A percentile compares a stretch with the other conserved stretches of the same genome.
Evolutionary conservation across 345 rosid species (phyloP).

Genomic region (Salix exigua): DNA sequence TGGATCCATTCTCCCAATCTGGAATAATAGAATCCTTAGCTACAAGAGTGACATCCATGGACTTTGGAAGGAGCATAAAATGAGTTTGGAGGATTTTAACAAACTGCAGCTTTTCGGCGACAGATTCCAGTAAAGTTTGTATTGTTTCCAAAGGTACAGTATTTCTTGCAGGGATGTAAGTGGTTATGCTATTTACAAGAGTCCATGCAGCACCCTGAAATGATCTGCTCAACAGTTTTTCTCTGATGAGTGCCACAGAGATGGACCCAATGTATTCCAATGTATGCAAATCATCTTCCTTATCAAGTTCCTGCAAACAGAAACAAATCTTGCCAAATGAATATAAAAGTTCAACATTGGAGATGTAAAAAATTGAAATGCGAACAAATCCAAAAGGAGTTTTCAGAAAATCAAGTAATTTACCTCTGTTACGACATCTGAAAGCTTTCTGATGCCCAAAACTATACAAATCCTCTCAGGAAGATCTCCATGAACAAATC

Average conservation of each 20-base stretch:
- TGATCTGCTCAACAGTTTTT: constrained; percentile 59
- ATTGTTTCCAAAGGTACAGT: constrained; percentile 40
- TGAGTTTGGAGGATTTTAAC: constrained; percentile 64
- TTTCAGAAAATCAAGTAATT: background rate
- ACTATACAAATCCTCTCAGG: constrained; percentile 63
- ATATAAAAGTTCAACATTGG: background rate
- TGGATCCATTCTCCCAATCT: constrained; percentile 56
- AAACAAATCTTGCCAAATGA: constrained; percentile 1
- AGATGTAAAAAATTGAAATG: background rate
- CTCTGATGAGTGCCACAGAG: constrained; percentile 43
- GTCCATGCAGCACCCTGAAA: constrained; percentile 66
- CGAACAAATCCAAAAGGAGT: background rate
- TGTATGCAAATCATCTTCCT: constrained; percentile 44
- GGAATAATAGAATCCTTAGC: constrained; percentile 56
- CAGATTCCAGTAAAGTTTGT: constrained; percentile 46
- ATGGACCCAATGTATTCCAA: constrained; percentile 60
- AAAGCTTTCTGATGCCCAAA: constrained; percentile 74
- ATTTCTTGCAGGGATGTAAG: constrained; percentile 27
- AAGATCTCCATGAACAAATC: constrained; percentile 75
- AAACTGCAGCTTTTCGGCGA: constrained; percentile 68
- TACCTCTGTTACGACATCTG: constrained; percentile 91
- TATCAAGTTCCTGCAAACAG: constrained; percentile 61
- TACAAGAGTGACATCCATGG: constrained; percentile 53
- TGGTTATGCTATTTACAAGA: constrained; percentile 41
- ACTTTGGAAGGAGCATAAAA: constrained; percentile 65